Base-by-base conservation (phyloP, 495 filamentous ascomycete species). In the Annulohypoxylon nitens region DNA sequence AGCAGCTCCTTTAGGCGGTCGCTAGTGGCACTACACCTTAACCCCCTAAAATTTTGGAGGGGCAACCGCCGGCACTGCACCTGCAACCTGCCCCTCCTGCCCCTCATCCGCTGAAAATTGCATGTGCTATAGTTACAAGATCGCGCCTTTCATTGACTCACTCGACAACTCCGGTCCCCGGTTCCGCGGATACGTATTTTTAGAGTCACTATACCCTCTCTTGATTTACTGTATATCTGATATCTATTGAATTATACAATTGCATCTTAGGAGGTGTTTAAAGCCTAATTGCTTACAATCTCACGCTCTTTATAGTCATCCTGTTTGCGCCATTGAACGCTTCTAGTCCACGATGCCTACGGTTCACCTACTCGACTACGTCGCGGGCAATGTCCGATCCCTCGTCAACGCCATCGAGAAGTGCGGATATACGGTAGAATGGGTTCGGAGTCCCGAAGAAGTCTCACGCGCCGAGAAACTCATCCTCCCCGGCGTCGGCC, bases 321-420 rank as follows among this genome's bases (percentile, higher is more conserved):
- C 6, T 47, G 9, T 37, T 54, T 68, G 23, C 68, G 43, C 54
- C 11, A 9, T 23, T 30, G 51, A 45, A 10, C 30, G 41, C 39
- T n/a, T 43, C 39, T n/a, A 43, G 12, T 43, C 12, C 64, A 84
- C 70, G 55, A 97, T 97, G 94, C 91, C 94, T 39, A 95, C 88
- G 14, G 96, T 98, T 62, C 91, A 99, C 84, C 86, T 99, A 57
- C 89, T 99, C 39, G 95, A 98, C 73, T 88, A 87, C 62, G 86
- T 88, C 66, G 86, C 84, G 53, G 96, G 96, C 69, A 99, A 99
- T 82, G 89, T 98, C 65, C 91, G 96, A 58, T 97, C 94, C 53
- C 87, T 99, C 74, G 94, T 94, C 78, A 99, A 99, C 83, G 96
- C 96, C 71, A 97, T 99, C 77, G 95, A 99, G 80, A 94, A 93